A percentile compares a stretch with the other conserved stretches of the same genome.
phyloP scores from a whole-genome alignment of 2,329 filamentous ascomycete species.

The Aspergillus clavatus region DNA sequence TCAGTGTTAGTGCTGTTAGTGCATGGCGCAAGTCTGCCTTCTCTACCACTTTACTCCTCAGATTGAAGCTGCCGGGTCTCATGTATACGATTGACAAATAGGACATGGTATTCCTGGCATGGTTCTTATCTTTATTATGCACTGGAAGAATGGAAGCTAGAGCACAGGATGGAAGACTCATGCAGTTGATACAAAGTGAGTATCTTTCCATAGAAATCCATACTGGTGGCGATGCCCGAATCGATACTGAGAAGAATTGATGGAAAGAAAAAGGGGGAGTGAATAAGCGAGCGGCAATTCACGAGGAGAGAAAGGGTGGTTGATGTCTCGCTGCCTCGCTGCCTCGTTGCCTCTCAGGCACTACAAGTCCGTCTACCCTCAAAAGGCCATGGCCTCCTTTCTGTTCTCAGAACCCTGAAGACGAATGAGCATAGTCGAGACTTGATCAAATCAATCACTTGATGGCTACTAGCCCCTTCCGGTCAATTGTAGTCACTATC shows the following conservation, averaged over 20 bases:
- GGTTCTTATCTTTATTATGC: neutral
- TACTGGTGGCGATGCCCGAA: neutral
- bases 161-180: neutral
- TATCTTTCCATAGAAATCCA: neutral
- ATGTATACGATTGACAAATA: neutral
- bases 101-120: neutral
- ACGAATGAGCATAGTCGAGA: too few relatives aligned
- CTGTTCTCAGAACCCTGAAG: too few relatives aligned
- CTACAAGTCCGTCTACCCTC: neutral
- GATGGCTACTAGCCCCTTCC: too few relatives aligned
- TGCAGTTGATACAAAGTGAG: neutral
- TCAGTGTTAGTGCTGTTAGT: constrained; percentile 10
- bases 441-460: too few relatives aligned
- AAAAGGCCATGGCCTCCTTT: too few relatives aligned
- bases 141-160: neutral
- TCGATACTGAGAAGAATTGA: neutral
- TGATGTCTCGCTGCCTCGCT: neutral
- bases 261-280: neutral
- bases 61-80: neutral
- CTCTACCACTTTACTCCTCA: neutral
- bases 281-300: neutral
- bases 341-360: too few relatives aligned
- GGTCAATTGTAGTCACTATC: too few relatives aligned
- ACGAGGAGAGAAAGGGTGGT: neutral
- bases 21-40: constrained; percentile 13